A percentile compares a stretch with the other conserved stretches of the same genome.
Evolutionary conservation across 345 rosid genomes (phyloP).

Genomic region (Eucalyptus marginata): DNA sequence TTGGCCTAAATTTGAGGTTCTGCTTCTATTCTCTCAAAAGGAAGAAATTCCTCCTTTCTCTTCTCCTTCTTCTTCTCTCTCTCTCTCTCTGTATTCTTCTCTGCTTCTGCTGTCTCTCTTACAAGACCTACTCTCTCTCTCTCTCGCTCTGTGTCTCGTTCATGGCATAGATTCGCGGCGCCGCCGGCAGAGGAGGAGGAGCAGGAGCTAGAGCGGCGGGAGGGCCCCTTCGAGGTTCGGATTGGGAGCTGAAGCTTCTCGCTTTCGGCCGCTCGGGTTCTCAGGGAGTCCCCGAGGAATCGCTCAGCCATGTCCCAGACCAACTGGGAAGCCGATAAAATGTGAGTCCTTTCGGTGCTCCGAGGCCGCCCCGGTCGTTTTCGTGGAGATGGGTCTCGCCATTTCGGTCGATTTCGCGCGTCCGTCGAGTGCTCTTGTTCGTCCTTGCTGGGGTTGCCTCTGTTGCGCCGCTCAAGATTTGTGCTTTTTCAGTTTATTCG

Average conservation of each 20-base stretch:
- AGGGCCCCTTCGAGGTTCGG: not conserved
- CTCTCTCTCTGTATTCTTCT: not conserved
- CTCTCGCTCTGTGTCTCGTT: not conserved
- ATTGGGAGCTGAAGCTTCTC: not conserved
- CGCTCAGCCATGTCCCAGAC: conserved; percentile 60
- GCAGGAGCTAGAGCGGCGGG: not conserved
- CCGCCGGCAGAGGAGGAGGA: not conserved
- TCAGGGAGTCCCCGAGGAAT: not conserved
- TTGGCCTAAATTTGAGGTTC: not conserved
- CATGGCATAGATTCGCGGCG: not conserved
- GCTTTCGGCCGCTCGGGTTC: not conserved
- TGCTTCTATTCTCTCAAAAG: not conserved
- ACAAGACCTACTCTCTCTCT: not conserved
- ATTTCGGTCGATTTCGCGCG: not conserved
- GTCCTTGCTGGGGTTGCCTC: not conserved
- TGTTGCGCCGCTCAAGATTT: not conserved
- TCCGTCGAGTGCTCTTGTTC: not conserved
- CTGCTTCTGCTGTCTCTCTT: not conserved
- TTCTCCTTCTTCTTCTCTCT: not conserved
- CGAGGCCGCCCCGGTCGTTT: not conserved
- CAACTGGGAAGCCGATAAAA: conserved; percentile 99
- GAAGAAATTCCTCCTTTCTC: not conserved
- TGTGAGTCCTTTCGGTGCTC: conserved; percentile 35
- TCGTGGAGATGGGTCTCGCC: not conserved
- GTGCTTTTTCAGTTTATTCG: not conserved